Evolutionary conservation across 2,329 filamentous ascomycete genomes (phyloP).

Genomic region (Ploettnerulaceae sp.): DNA sequence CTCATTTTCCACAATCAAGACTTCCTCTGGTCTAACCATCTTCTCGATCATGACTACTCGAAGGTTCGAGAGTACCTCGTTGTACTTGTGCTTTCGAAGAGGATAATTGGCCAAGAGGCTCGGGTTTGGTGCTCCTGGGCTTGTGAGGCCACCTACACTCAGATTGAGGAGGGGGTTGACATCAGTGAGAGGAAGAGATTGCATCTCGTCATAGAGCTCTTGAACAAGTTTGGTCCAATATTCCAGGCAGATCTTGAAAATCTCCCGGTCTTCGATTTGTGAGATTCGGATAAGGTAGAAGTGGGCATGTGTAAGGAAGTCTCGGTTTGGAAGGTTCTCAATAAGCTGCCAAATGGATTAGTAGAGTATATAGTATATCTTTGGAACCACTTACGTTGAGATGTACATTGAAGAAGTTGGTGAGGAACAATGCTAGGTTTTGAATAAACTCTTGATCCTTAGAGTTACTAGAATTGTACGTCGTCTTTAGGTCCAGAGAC

Average conservation of each 20-base stretch:
- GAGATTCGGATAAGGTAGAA: conserved; percentile 98
- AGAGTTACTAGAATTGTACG: conserved; percentile 86
- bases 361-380: conserved; percentile 5
- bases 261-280: conserved; percentile 96
- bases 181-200: conserved; percentile 88
- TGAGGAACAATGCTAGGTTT: conserved; percentile 91
- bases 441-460: conserved; percentile 97
- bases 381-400: conserved; percentile 56
- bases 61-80: conserved; percentile 87
- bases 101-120: conserved; percentile 83
- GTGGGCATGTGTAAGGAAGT: conserved; percentile 92
- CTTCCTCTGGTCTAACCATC: conserved; percentile 98
- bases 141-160: conserved; percentile 63
- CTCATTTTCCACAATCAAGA: conserved; percentile 98
- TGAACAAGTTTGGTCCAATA: conserved; percentile 99
- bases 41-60: conserved; percentile 99
- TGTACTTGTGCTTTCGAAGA: conserved; percentile 96
- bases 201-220: conserved; percentile 98
- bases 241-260: conserved; percentile 98
- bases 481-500: conserved; percentile 81
- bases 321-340: conserved; percentile 90
- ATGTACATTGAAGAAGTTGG: conserved; percentile 95
- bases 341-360: conserved; percentile 58
- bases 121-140: conserved; percentile 81
- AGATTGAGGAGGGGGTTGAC: conserved; percentile 84